These are phyloP conservation scores for Ascochyta rabiei DNA, from an alignment of 2,329 filamentous ascomycete species.

Conservation along the genomic window DNA sequence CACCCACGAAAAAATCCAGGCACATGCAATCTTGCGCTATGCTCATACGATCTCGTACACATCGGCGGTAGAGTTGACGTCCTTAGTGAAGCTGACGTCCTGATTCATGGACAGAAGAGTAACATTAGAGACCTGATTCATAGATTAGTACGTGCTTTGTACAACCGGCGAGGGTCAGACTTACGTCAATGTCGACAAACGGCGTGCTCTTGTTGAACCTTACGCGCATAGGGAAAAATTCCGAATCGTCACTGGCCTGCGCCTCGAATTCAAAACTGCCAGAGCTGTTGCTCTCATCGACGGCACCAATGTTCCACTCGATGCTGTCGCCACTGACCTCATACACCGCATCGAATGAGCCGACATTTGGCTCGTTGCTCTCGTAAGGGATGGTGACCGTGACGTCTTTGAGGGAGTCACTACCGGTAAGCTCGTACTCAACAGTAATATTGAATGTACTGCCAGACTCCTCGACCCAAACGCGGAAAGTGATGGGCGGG, in stretches of 20 bases:
- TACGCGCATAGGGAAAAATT: constrained; percentile 98
- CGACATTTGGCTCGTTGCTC: constrained; percentile 83
- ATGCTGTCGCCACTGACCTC: constrained; percentile 91
- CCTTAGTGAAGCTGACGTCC: constrained; percentile 81
- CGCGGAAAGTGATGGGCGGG: constrained; percentile 92
- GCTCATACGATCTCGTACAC: constrained; percentile 75
- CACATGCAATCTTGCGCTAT: not conserved
- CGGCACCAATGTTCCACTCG: constrained; percentile 89
- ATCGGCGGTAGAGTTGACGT: constrained; percentile 77
- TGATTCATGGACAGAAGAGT: constrained; percentile 76
- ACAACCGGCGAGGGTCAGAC: constrained; percentile 45
- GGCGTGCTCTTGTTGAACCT: constrained; percentile 85
- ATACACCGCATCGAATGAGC: constrained; percentile 92
- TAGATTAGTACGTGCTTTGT: constrained; percentile 29
- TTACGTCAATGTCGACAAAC: constrained; percentile 92
- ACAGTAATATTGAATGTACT: constrained; percentile 88
- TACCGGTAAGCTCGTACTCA: constrained; percentile 90
- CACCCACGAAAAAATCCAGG: not conserved
- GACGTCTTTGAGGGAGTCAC: constrained; percentile 80
- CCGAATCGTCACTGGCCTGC: constrained; percentile 82
- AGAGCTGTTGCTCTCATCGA: constrained; percentile 80
- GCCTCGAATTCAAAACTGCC: constrained; percentile 97
- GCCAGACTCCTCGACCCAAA: constrained; percentile 92
- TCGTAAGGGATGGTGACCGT: constrained; percentile 86
- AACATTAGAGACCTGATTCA: constrained; percentile 67